Evolutionary conservation across 352 stramenopile species (phyloP), one percentile per base, ranked within the genome.

Genomic region (Pythium aphanidermatum): DNA sequence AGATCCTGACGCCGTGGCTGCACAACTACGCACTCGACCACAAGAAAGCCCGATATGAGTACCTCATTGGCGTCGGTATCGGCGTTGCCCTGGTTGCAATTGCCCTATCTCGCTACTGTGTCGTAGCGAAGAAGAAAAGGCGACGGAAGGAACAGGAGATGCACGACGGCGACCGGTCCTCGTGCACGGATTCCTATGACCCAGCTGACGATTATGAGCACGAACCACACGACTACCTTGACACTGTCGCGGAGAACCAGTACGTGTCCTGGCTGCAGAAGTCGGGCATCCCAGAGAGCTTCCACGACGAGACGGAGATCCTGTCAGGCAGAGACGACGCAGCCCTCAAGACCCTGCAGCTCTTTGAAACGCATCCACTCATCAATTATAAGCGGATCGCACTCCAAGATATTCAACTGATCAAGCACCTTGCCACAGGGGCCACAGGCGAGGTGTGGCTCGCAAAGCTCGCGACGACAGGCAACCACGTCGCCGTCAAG

Each of bases 391-490:
- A 77, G 29, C 76, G 70, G 9, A 50, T 89, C 19, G 53, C 59
- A 6, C 47, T 81, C 3, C 45, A 66, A 2, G 63, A 89, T 10
- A 55, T 92, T 7, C 60, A 82, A 34, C 52, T 83, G 1, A 38
- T 67, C 17, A 51, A 63, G n/a, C 50, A 62, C 24, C 45, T 92
- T 0, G 74, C 74, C 0, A 60, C 53, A 1, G 80, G 80, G 1
- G 55, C 73, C 4, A 85, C 60, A 6, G 80, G 80, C 4, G 80
- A 90, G 42, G 70, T 92, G 3, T 90, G 80, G 80, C 67, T 89
- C 3, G 74, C 73, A 8, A 67, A 66, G 13, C 60, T 81, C 44
- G 40, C 20, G 55, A 55, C 8, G 20, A 6, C 16, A 43, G 5
- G 8, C 6, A 48, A 60, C 3, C 53, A 75, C 8, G 73, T 87